A percentile compares a stretch with the other conserved stretches of the same genome.
These are phyloP conservation scores for Psilocybe cubensis DNA, from an alignment of 768 basidiomycete species.

Conservation along the genomic window DNA sequence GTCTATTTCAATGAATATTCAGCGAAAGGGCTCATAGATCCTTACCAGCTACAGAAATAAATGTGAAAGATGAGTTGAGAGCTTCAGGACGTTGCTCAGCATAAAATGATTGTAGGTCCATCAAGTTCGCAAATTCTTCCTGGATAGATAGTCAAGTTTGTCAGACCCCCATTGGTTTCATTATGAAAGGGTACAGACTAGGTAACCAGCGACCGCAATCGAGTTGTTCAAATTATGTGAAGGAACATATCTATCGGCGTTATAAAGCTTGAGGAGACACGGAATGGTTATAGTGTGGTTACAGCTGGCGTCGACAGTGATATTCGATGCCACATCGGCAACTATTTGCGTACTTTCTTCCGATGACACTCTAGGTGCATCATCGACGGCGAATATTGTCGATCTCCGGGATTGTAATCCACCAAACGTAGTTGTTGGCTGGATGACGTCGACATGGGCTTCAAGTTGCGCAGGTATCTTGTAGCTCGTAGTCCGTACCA, in stretches of 20 bases:
- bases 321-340: slow-evolving; percentile 29
- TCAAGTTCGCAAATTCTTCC: slow-evolving; percentile 52
- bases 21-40: background rate
- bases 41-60: slow-evolving; percentile 60
- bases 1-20: too few relatives aligned
- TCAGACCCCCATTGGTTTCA: background rate
- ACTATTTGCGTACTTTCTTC: slow-evolving; percentile 18
- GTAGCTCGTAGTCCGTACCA: slow-evolving; percentile 72
- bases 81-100: slow-evolving; percentile 51
- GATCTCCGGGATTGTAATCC: slow-evolving; percentile 30
- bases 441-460: slow-evolving; percentile 66
- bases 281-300: slow-evolving; percentile 51
- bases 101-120: slow-evolving; percentile 58
- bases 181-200: slow-evolving; percentile 20
- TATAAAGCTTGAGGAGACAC: slow-evolving; percentile 61
- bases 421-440: slow-evolving; percentile 72
- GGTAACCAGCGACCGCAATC: slow-evolving; percentile 59
- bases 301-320: slow-evolving; percentile 51
- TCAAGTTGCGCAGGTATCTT: slow-evolving; percentile 64
- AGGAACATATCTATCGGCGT: slow-evolving; percentile 50
- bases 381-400: slow-evolving; percentile 31
- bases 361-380: slow-evolving; percentile 16
- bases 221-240: slow-evolving; percentile 44
- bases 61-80: slow-evolving; percentile 50
- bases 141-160: background rate